phyloP scores from a whole-genome alignment of 306 rosid genomes.

The Quercus alba region DNA sequence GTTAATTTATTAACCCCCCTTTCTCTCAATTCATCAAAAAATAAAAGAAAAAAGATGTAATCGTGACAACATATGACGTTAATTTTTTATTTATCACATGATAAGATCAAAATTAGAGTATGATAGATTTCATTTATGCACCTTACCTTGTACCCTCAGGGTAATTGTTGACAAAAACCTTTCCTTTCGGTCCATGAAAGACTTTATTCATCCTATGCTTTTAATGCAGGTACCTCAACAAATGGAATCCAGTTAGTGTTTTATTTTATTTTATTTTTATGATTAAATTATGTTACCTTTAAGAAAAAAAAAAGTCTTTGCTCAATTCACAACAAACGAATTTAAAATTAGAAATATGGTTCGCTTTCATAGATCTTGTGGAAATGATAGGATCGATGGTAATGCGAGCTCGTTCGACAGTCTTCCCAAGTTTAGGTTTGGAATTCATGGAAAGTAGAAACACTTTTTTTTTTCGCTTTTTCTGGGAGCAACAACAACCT shows the following conservation, averaged over 20 bases:
- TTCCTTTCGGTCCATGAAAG: not conserved
- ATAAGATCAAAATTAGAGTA: not conserved
- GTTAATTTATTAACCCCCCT: not conserved
- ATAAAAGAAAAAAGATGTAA: not conserved
- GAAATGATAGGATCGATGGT: too few species aligned
- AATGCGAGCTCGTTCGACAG: conserved; percentile 14
- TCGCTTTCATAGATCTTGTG: not conserved
- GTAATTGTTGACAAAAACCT: not conserved
- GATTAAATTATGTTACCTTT: not conserved
- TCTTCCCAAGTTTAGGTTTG: conserved; percentile 34
- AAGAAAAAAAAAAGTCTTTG: not conserved
- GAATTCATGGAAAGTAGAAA: conserved; percentile 17
- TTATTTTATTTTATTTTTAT: not conserved
- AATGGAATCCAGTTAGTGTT: not conserved
- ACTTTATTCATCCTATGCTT: not conserved
- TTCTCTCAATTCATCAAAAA: not conserved
- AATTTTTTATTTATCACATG: not conserved
- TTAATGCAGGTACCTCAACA: not conserved
- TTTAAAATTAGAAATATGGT: not conserved
- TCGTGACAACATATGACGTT: not conserved
- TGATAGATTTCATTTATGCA: not conserved
- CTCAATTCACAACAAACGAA: not conserved
- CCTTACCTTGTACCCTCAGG: too few species aligned
- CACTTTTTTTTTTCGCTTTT: conserved; percentile 12
- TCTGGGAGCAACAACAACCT: conserved; percentile 24